Percentiles rank a stretch among this genome's conserved stretches.
Conservation (phyloP, 2,329 filamentous ascomycete genomes). For the Chalaropsis thielavioides region DNA sequence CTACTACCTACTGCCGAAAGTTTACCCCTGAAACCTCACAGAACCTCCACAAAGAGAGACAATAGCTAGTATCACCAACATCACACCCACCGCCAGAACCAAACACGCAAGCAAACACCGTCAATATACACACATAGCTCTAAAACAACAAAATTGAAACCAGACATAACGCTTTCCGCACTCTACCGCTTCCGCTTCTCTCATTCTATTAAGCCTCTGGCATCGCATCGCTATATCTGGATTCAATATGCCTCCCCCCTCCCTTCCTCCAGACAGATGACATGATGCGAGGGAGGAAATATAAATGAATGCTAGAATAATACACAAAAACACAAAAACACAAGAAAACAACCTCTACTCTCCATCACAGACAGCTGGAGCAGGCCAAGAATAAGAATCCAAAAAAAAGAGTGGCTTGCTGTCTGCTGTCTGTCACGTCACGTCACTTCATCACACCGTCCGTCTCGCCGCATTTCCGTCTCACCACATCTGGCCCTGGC, state of each 20-base stretch:
- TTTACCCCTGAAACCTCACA: too few relatives aligned
- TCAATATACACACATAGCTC: too few relatives aligned
- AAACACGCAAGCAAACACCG: too few relatives aligned
- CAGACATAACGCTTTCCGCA: not conserved
- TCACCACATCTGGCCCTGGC: conserved; percentile 17
- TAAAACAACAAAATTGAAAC: too few relatives aligned
- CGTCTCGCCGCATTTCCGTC: too few relatives aligned
- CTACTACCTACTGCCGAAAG: not conserved
- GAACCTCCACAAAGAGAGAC: too few relatives aligned
- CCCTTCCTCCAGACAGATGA: too few relatives aligned
- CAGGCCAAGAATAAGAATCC: not conserved
- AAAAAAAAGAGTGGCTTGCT: not conserved
- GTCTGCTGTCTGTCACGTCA: too few relatives aligned
- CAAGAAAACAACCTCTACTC: not conserved
- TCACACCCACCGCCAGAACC: too few relatives aligned
- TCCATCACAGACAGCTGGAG: not conserved
- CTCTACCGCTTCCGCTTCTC: not conserved
- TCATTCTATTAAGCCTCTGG: not conserved
- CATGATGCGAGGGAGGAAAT: not conserved
- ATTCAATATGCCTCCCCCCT: not conserved
- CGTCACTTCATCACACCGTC: too few relatives aligned
- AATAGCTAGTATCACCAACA: too few relatives aligned
- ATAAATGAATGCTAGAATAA: conserved; percentile 6
- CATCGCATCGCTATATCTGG: not conserved
- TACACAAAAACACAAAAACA: conserved; percentile 1